These are phyloP conservation scores for Apodospora peruviana DNA, from an alignment of 495 filamentous ascomycete genomes.

Conservation along the genomic window DNA sequence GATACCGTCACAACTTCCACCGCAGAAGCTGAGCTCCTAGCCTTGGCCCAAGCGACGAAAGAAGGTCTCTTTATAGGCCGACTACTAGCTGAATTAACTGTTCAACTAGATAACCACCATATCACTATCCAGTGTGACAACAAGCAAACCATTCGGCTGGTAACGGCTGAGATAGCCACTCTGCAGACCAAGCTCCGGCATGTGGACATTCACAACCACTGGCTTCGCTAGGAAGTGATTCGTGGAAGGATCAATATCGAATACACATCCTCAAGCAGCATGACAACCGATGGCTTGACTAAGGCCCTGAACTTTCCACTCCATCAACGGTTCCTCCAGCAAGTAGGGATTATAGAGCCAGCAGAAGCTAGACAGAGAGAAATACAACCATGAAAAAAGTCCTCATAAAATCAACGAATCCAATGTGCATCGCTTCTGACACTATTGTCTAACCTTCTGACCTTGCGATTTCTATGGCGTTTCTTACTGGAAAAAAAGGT, in stretches of 20 bases:
- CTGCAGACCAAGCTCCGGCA: conserved; percentile 11
- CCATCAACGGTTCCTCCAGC: conserved; percentile 2
- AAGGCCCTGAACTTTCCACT: conserved; percentile 3
- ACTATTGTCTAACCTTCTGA: too few relatives aligned
- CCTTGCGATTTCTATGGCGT: too few relatives aligned
- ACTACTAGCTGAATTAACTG: conserved; percentile 1
- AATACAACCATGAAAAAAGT: too few relatives aligned
- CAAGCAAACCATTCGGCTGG: conserved; percentile 12
- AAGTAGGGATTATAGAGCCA: conserved; percentile 1
- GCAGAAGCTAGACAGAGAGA: too few relatives aligned
- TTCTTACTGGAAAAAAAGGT: too few relatives aligned
- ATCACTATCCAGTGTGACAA: conserved; percentile 12
- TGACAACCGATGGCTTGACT: neutral
- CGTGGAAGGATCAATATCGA: neutral
- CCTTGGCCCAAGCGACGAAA: conserved; percentile 13
- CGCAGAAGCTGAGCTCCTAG: conserved; percentile 21
- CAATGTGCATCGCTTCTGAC: too few relatives aligned
- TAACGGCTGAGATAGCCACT: conserved; percentile 10
- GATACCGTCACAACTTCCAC: conserved; percentile 23
- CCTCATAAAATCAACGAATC: too few relatives aligned
- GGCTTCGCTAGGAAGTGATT: conserved; percentile 5
- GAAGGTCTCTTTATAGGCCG: conserved; percentile 12
- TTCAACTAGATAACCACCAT: conserved; percentile 5
- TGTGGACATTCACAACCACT: conserved; percentile 13
- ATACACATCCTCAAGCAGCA: neutral